Evolutionary conservation across 2,329 filamentous ascomycete genomes (phyloP), one percentile per base, ranked within the genome.

Genomic region (Tothia fuscella): DNA sequence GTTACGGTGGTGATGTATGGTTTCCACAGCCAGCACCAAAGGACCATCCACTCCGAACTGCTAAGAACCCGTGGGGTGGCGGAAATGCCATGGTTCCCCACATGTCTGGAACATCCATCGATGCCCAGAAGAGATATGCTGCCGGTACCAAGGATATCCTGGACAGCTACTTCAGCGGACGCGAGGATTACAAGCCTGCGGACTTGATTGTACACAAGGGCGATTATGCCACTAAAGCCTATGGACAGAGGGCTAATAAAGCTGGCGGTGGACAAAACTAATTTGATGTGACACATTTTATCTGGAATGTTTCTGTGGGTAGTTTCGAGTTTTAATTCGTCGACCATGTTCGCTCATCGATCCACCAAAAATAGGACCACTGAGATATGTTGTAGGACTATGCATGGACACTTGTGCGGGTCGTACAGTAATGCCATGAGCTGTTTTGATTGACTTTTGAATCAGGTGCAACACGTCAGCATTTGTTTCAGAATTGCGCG

Each of bases 51-150:
- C 83, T 98, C 57, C 87, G 91, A 62, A 83, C 80, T 62, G 89
- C 85, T 62, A 81, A 88, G 76, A 91, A 89, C 76, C 83, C 84
- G 61, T 94, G 85, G 73, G 89, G 88, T 53, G 91, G 89, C 59
- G 91, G 91, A 60, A 96, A 96, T 69, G 91, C 88, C 68, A 98
- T 91, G 84, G 88, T 95, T 46, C 86, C 91, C 44, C 91, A 96
- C 78, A 94, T 96, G 86, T 94, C 87, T 10, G 91, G 91, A 60
- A 96, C 89, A 45, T 94, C 88, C n/a, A 81, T 98, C 59, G 91
- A 98, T 61, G 91, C 91, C 46, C 91, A 98, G 74, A 80, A 85
- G 68, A 78, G 87, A 51, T 94, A 94, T 61, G 85, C 87, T 56
- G 71, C 80, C 50, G 87, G 87, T 55, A 82, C 78, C 64, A 94